Evolutionary conservation across 345 rosid genomes (phyloP).

Genomic region (Cardamine chenopodiifolia): DNA sequence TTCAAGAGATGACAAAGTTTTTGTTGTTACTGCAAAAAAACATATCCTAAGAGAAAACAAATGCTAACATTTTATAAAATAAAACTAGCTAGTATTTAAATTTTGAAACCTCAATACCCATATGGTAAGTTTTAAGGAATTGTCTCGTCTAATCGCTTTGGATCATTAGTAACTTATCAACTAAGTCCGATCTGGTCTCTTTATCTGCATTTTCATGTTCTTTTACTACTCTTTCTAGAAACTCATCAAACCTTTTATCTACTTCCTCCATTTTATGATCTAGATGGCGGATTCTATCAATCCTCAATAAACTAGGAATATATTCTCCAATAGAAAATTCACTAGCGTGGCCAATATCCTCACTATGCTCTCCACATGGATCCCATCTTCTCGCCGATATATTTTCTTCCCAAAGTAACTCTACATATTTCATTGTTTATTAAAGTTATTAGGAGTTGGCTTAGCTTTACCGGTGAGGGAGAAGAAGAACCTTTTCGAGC

Average conservation of each 20-base stretch:
- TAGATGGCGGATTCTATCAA: slow-evolving; percentile 31
- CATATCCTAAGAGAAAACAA: not conserved
- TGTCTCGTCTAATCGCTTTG: slow-evolving; percentile 1
- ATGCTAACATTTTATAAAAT: not conserved
- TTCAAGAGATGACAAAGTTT: not conserved
- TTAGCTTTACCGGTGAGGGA: slow-evolving; percentile 44
- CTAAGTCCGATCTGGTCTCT: slow-evolving; percentile 11
- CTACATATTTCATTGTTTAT: slow-evolving; percentile 55
- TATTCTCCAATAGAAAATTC: slow-evolving; percentile 47
- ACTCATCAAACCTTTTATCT: slow-evolving; percentile 31
- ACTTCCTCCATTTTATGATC: slow-evolving; percentile 27
- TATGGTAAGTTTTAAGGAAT: slow-evolving; percentile 13
- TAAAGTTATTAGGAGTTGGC: slow-evolving; percentile 33
- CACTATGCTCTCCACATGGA: slow-evolving; percentile 45
- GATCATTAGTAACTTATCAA: slow-evolving; percentile 10
- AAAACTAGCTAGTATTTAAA: not conserved
- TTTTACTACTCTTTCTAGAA: slow-evolving; percentile 36
- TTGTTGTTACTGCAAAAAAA: slow-evolving; percentile 29
- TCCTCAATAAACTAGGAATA: slow-evolving; percentile 59
- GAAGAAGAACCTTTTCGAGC: slow-evolving; percentile 24
- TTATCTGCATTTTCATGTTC: slow-evolving; percentile 19
- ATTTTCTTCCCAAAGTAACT: slow-evolving; percentile 56
- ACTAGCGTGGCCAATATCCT: slow-evolving; percentile 41
- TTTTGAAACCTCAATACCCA: not conserved
- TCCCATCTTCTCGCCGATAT: slow-evolving; percentile 23